Evolutionary conservation across 2,329 filamentous ascomycete species (phyloP).

Genomic region (Fusarium sp.): DNA sequence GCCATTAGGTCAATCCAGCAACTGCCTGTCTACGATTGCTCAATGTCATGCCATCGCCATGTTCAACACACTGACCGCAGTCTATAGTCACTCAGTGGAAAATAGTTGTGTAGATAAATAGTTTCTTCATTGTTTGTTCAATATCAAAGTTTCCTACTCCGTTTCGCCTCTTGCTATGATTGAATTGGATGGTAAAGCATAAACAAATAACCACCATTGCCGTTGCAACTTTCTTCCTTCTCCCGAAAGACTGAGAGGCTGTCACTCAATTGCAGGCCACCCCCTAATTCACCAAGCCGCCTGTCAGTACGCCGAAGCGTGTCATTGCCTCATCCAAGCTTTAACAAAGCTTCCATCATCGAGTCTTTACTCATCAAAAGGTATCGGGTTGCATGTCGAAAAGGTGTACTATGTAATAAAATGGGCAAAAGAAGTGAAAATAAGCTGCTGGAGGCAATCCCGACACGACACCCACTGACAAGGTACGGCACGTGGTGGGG

Average conservation of each 20-base stretch:
- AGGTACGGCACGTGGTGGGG: slow-evolving; percentile 30
- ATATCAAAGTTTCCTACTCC: slow-evolving; percentile 49
- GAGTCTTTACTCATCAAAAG: slow-evolving; percentile 45
- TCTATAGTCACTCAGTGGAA: not conserved
- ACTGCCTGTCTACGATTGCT: not conserved
- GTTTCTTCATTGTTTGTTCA: slow-evolving; percentile 41
- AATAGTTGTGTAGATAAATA: slow-evolving; percentile 14
- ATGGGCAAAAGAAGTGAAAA: slow-evolving; percentile 50
- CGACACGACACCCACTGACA: slow-evolving; percentile 21
- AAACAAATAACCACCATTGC: slow-evolving; percentile 38
- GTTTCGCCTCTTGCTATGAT: slow-evolving; percentile 52
- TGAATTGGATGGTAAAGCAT: slow-evolving; percentile 45
- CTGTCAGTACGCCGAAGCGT: slow-evolving; percentile 37
- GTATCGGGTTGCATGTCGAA: slow-evolving; percentile 46
- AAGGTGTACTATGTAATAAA: slow-evolving; percentile 49
- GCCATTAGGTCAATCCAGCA: not conserved
- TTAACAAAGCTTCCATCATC: slow-evolving; percentile 34
- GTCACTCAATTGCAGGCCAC: slow-evolving; percentile 25
- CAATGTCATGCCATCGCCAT: not conserved
- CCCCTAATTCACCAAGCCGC: slow-evolving; percentile 34
- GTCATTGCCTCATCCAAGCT: slow-evolving; percentile 37
- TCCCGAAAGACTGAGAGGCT: slow-evolving; percentile 4
- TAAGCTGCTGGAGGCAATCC: slow-evolving; percentile 17
- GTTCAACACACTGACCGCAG: not conserved
- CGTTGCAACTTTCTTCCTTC: slow-evolving; percentile 28